Evolutionary conservation across 2,329 filamentous ascomycete species (phyloP).

Genomic region (Trichothecium roseum): DNA sequence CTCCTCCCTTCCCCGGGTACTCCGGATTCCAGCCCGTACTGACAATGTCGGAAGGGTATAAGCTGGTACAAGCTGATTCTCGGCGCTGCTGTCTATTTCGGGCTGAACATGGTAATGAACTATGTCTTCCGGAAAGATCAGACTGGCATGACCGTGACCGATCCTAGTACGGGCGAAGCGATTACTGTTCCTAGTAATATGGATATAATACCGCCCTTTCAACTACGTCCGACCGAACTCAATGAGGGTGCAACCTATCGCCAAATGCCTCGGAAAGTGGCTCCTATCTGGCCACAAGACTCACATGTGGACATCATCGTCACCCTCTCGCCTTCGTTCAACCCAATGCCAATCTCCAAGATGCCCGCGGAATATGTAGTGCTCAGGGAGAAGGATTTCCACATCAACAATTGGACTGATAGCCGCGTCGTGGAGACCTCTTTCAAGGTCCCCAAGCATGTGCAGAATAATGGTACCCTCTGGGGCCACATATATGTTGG

Average conservation of each 20-base stretch:
- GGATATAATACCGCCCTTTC: constrained; percentile 52
- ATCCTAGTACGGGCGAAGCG: constrained; percentile 37
- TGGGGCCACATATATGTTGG: constrained; percentile 92
- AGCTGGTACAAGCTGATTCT: constrained; percentile 37
- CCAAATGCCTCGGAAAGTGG: constrained; percentile 57
- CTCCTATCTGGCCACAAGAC: constrained; percentile 80
- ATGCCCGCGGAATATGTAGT: constrained; percentile 60
- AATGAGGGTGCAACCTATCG: constrained; percentile 54
- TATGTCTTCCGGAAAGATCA: constrained; percentile 39
- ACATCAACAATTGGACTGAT: constrained; percentile 69
- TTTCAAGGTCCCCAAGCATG: constrained; percentile 65
- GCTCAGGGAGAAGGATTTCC: constrained; percentile 70
- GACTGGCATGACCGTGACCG: constrained; percentile 34
- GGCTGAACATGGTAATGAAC: constrained; percentile 47
- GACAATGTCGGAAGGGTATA: constrained; percentile 18
- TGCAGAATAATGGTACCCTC: constrained; percentile 86
- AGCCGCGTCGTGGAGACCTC: constrained; percentile 65
- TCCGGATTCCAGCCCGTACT: not conserved
- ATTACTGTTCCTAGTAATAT: constrained; percentile 44
- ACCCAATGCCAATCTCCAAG: constrained; percentile 55
- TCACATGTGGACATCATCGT: constrained; percentile 73
- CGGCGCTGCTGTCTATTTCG: constrained; percentile 46
- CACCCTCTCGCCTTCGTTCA: constrained; percentile 69
- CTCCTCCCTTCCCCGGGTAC: too few species aligned
- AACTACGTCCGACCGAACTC: constrained; percentile 49